Base-by-base conservation (phyloP, 257 asterid species). In the Salvia splendens region DNA sequence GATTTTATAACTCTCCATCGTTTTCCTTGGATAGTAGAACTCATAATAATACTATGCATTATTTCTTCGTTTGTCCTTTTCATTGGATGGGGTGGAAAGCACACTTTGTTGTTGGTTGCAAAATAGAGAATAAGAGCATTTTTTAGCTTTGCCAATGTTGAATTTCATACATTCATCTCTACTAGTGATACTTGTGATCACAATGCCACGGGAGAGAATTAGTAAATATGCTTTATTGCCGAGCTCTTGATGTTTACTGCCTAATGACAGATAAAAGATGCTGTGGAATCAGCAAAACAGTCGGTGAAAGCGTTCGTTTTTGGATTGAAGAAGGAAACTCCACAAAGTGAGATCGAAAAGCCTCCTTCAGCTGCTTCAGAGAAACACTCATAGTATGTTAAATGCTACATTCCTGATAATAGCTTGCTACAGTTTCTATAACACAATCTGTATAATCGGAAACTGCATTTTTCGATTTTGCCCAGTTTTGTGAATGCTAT, bases 291-390 rank as follows among this genome's bases (percentile, higher is more conserved):
- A 51, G 91, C 84, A 20, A 78, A 88, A 75, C 74, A 61, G 10
- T 89, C 97, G 1, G 85, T 73, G 74, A 86, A 90, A 72, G 92
- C 81, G 69, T 80, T 79, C 8, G 33, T 93, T 32, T 78, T 90
- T 67, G 95, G 97, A 71, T 65, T 78, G 32, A 77, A 77, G 69
- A 80, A 83, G 79, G 82, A 71, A 74, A 35, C 64, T 70, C 72
- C 77, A 60, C 76, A 77, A 56, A 73, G 38, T 49, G 84, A 82
- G 69, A 50, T 54, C 0, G 75, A 45, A 68, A 87, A 86, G 47
- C 45, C 46, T 64, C 47, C 85, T 54, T 45, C 94, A 17, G 48
- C 56, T 71, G 72, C 77, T 54, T 57, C 69, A 38, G 88, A 85
- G 63, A 83, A 85, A 74, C 87, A 73, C 35, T 80, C 85, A 1